Conservation (phyloP, 2,329 filamentous ascomycete genomes). For the Ilyonectria sp. region DNA sequence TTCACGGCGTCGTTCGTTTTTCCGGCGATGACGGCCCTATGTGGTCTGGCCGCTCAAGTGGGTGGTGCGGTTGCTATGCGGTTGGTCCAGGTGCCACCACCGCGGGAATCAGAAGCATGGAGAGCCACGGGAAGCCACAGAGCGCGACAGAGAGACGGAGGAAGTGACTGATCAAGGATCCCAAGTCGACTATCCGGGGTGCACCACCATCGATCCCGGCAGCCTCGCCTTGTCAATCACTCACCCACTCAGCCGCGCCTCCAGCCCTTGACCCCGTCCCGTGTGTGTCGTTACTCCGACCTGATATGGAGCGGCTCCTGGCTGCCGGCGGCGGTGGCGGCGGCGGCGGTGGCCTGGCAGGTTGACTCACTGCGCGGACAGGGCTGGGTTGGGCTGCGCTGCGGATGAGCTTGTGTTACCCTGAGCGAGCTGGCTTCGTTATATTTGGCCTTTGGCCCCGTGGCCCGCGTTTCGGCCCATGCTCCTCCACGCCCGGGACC, state of each 20-base stretch:
- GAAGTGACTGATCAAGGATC: conserved; percentile 23
- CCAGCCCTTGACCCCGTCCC: conserved; percentile 14
- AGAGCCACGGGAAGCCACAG: conserved; percentile 11
- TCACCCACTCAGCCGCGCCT: conserved; percentile 12
- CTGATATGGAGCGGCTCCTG: conserved; percentile 9
- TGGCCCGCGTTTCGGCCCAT: conserved; percentile 12
- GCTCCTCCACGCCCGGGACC: conserved; percentile 3
- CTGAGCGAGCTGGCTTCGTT: conserved; percentile 17
- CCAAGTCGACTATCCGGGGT: conserved; percentile 9
- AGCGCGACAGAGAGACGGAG: conserved; percentile 11
- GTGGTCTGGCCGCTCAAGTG: conserved; percentile 13
- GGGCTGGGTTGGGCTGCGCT: conserved; percentile 16
- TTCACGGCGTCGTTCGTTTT: neutral
- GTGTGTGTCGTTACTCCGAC: conserved; percentile 24
- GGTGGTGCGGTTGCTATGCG: conserved; percentile 12
- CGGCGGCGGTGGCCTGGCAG: conserved; percentile 12
- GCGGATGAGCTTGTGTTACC: conserved; percentile 25
- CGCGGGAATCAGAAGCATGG: neutral
- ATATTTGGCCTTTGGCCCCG: conserved; percentile 22
- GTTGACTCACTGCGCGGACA: conserved; percentile 17
- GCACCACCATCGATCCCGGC: conserved; percentile 23
- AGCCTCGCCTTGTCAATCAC: conserved; percentile 10
- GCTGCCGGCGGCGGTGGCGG: conserved; percentile 15
- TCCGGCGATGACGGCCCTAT: neutral
- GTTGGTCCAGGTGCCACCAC: conserved; percentile 20